A percentile compares a stretch with the other conserved stretches of the same genome.
phyloP scores from a whole-genome alignment of 2,329 filamentous ascomycete genomes.

The Fusarium phyllophilum region DNA sequence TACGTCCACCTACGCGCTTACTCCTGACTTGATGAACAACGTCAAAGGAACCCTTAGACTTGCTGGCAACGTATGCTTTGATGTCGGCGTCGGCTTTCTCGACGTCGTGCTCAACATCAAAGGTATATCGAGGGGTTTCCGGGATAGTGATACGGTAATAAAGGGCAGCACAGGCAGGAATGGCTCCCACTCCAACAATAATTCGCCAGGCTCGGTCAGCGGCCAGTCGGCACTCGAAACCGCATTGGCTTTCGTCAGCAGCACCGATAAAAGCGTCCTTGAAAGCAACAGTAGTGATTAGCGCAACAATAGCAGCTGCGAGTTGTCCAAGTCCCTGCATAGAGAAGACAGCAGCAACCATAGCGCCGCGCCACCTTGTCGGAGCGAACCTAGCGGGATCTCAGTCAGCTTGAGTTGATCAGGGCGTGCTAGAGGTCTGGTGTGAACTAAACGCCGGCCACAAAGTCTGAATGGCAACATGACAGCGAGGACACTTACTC shows the following conservation, averaged over 20 bases:
- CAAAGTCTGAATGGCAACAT: constrained; percentile 15
- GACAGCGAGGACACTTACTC: constrained; percentile 59
- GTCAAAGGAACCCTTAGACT: constrained; percentile 60
- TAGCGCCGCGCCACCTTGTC: constrained; percentile 82
- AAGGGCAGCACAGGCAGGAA: constrained; percentile 82
- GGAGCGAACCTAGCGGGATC: constrained; percentile 72
- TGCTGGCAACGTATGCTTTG: constrained; percentile 65
- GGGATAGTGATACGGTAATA: constrained; percentile 89
- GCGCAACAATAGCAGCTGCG: constrained; percentile 73
- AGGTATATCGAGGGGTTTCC: constrained; percentile 85
- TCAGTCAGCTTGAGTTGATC: constrained; percentile 27
- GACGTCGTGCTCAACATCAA: constrained; percentile 80
- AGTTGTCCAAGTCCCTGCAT: constrained; percentile 89
- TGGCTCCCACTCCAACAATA: constrained; percentile 80
- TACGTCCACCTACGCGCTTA: constrained; percentile 60
- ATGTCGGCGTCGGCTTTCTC: constrained; percentile 80
- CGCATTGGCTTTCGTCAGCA: constrained; percentile 60
- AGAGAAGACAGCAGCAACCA: constrained; percentile 85
- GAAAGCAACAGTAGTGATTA: constrained; percentile 75
- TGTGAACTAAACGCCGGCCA: constrained; percentile 15
- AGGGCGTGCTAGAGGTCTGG: not conserved
- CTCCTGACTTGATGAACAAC: constrained; percentile 61
- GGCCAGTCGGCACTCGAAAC: constrained; percentile 71
- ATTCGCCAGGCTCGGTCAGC: constrained; percentile 86
- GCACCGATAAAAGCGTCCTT: constrained; percentile 60